Conservation (phyloP, 352 stramenopile genomes). For the Thalassiosira mediterranea region DNA sequence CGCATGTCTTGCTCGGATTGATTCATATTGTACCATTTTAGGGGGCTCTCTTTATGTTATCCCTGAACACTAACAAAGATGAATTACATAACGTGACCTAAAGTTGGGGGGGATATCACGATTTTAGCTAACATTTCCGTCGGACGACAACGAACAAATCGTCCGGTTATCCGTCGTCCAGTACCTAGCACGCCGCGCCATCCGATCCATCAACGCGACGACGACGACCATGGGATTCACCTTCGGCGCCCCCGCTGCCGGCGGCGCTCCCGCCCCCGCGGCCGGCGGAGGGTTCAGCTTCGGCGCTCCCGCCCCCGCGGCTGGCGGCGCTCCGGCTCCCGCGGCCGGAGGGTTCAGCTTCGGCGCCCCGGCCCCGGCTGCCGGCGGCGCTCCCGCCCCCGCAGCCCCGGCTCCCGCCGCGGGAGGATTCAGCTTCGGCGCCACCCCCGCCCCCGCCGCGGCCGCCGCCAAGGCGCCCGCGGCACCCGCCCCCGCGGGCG, state of each 20-base stretch:
- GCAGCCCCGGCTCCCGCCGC: conserved; percentile 8
- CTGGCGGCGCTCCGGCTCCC: neutral
- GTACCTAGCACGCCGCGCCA: no score
- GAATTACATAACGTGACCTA: no score
- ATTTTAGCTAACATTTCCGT: no score
- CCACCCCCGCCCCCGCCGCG: conserved; percentile 2
- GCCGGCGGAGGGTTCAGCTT: conserved; percentile 44
- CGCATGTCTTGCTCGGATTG: no score
- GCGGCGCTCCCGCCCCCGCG: conserved; percentile 8
- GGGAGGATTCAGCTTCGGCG: conserved; percentile 15
- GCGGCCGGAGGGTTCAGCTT: conserved; percentile 18
- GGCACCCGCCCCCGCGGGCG: no score
- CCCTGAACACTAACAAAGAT: no score
- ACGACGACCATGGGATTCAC: conserved; percentile 22
- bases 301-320: conserved; percentile 10
- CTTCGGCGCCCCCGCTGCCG: conserved; percentile 28
- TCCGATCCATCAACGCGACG: neutral
- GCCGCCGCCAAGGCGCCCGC: conserved; percentile 7
- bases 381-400: conserved; percentile 12
- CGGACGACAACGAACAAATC: no score
- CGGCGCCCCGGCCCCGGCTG: conserved; percentile 14
- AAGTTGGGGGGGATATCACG: no score
- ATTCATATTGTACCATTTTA: no score
- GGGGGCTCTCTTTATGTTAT: no score
- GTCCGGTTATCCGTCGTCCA: no score